Percentiles rank a stretch among this genome's conserved stretches.
Evolutionary conservation across 2,329 filamentous ascomycete genomes (phyloP).

Genomic region (Leptographium procerum): DNA sequence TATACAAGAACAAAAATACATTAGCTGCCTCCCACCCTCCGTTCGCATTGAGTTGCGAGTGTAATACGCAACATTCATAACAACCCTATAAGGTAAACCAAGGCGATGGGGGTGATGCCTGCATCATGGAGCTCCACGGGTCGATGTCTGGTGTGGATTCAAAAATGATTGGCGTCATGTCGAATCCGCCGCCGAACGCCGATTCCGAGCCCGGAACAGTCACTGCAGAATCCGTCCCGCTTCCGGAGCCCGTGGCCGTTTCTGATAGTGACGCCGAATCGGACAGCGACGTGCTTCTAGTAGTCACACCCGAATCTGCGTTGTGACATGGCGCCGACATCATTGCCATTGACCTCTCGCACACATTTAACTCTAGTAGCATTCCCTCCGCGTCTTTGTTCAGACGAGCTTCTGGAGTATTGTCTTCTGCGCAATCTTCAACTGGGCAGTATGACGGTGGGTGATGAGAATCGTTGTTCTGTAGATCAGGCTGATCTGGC

Average conservation of each 20-base stretch:
- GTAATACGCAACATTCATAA: background rate
- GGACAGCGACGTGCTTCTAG: background rate
- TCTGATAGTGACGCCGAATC: background rate
- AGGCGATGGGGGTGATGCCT: background rate
- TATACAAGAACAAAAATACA: background rate
- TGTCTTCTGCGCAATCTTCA: background rate
- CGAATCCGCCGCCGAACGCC: background rate
- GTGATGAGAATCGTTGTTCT: background rate
- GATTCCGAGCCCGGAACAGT: background rate
- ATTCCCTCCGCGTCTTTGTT: background rate
- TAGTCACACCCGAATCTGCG: background rate
- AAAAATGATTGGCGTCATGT: background rate
- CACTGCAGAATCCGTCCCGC: background rate
- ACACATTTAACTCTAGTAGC: background rate
- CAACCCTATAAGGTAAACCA: constrained; percentile 9
- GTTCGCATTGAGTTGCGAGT: too few relatives aligned
- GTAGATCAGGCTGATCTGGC: background rate
- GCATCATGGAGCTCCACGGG: constrained; percentile 5
- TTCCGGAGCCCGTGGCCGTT: background rate
- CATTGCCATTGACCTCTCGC: background rate
- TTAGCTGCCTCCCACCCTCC: background rate
- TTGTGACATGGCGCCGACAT: background rate
- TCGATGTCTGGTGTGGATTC: background rate
- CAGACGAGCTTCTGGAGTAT: background rate
- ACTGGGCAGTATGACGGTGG: background rate